Percentiles rank a stretch among this genome's conserved stretches.
These are phyloP conservation scores for Pugionium cornutum DNA, from an alignment of 345 rosid genomes.

Conservation along the genomic window DNA sequence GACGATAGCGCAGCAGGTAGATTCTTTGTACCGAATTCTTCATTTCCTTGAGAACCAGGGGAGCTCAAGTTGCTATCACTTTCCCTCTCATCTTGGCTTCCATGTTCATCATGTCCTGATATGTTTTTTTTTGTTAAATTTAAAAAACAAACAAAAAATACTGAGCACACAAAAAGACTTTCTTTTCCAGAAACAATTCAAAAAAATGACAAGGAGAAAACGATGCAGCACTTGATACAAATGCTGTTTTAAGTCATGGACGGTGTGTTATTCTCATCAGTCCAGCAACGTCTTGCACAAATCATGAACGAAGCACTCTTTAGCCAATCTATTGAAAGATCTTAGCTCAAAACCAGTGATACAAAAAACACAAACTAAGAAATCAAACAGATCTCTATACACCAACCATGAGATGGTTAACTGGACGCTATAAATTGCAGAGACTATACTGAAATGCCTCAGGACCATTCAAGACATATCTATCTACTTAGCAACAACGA, in stretches of 20 bases:
- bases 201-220: conserved; percentile 1
- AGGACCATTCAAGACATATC: not conserved
- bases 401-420: not conserved
- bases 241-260: not conserved
- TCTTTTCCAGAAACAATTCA: not conserved
- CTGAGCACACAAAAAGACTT: conserved; percentile 4
- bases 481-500: conserved; percentile 7
- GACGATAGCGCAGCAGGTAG: conserved; percentile 33
- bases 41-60: conserved; percentile 57
- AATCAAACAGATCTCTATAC: conserved; percentile 19
- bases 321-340: not conserved
- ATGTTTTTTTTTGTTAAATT: not conserved
- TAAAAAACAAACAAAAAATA: conserved; percentile 7
- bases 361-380: not conserved
- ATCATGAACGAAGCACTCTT: conserved; percentile 8
- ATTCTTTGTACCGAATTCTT: conserved; percentile 45
- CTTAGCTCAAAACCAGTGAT: conserved; percentile 5
- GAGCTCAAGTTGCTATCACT: conserved; percentile 62
- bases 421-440: conserved; percentile 4
- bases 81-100: conserved; percentile 68
- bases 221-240: not conserved
- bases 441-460: conserved; percentile 5
- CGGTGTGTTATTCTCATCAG: not conserved
- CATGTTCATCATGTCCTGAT: conserved; percentile 61
- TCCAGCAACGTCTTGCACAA: conserved; percentile 11